Evolutionary conservation across 2,329 filamentous ascomycete genomes (phyloP).

Genomic region (Fusarium bactridioides): DNA sequence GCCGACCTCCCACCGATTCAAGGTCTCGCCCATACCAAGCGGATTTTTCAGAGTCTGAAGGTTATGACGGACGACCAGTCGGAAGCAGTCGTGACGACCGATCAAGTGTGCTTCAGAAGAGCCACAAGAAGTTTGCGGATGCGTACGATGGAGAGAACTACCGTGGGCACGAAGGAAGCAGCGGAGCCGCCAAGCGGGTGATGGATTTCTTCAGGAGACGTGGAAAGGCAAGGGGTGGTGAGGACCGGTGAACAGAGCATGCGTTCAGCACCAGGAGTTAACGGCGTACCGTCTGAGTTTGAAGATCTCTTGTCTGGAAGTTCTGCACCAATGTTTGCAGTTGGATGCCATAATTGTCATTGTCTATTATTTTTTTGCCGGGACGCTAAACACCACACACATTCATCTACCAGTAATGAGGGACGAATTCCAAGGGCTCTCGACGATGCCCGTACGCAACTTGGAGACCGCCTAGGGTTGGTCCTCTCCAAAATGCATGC

Average conservation of each 20-base stretch:
- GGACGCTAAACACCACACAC: slow-evolving; percentile 35
- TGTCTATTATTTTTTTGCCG: slow-evolving; percentile 36
- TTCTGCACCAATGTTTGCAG: slow-evolving; percentile 34
- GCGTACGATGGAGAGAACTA: slow-evolving; percentile 80
- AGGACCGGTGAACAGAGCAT: slow-evolving; percentile 55
- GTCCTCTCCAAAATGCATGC: slow-evolving; percentile 23
- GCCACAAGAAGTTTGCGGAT: slow-evolving; percentile 86
- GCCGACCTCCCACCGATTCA: slow-evolving; percentile 51
- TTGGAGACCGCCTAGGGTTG: slow-evolving; percentile 29
- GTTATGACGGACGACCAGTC: slow-evolving; percentile 51
- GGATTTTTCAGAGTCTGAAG: slow-evolving; percentile 54
- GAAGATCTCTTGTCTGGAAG: slow-evolving; percentile 36
- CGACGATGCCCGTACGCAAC: slow-evolving; percentile 34
- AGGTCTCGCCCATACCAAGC: slow-evolving; percentile 55
- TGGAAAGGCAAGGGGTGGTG: slow-evolving; percentile 74
- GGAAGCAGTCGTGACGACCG: slow-evolving; percentile 51
- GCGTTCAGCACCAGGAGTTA: slow-evolving; percentile 34
- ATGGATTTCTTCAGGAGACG: slow-evolving; percentile 98
- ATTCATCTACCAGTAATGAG: slow-evolving; percentile 41
- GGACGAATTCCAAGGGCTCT: slow-evolving; percentile 34
- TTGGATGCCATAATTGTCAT: slow-evolving; percentile 42
- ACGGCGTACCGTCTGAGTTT: slow-evolving; percentile 34
- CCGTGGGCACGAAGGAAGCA: slow-evolving; percentile 79
- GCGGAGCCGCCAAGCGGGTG: slow-evolving; percentile 86
- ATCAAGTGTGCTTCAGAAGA: slow-evolving; percentile 78